Evolutionary conservation across 495 filamentous ascomycete genomes (phyloP), one percentile per base, ranked within the genome.

Genomic region (Delitschia confertaspora): DNA sequence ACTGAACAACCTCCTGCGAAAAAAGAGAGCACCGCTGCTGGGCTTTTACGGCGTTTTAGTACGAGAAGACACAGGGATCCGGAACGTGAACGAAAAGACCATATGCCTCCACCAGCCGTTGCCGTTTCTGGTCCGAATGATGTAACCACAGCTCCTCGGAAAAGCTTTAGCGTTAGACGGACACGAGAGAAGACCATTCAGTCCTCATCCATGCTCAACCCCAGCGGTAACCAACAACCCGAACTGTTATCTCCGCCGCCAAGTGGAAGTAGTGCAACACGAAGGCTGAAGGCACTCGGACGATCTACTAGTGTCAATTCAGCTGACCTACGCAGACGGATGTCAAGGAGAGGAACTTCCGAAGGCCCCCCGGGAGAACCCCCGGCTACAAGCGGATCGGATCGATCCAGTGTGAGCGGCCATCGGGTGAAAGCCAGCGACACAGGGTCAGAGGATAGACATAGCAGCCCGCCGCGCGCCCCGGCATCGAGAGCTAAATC

Each of bases 31-130:
- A 76, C 85, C 21, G 86, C 85, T 39, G 83, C 75, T 5, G 84
- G 89, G n/a, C 70, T 99, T 33, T 65, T 99, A 50, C 74, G 91
- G 40, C 73, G 91, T 21, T 85, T 99, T 54, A 95, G 88, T 65
- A 99, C 91, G 6, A 73, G 93, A 45, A 75, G 78, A 54, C 72
- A 78, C 27, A 53, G 60, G 47, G 76, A 83, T 32, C 70, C 73
- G 9, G 72, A 74, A 32, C 68, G 76, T 27, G 66, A 75, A 38
- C 73, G 73, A 43, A 62, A 71, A 36, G 70, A 74, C 19, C 72
- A 70, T 24, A 73, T 72, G n/a, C 75, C 82, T 42, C 72, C 79
- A 6, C 84, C 83, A 9, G 69, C 75, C 2, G 68, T 88, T 17
- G 79, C 76, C 32, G 75, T 88, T 11, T 84, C 86, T 54, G 72